A percentile compares a stretch with the other conserved stretches of the same genome.
phyloP scores from a whole-genome alignment of 2,329 filamentous ascomycete species.

The Phoma herbarum region DNA sequence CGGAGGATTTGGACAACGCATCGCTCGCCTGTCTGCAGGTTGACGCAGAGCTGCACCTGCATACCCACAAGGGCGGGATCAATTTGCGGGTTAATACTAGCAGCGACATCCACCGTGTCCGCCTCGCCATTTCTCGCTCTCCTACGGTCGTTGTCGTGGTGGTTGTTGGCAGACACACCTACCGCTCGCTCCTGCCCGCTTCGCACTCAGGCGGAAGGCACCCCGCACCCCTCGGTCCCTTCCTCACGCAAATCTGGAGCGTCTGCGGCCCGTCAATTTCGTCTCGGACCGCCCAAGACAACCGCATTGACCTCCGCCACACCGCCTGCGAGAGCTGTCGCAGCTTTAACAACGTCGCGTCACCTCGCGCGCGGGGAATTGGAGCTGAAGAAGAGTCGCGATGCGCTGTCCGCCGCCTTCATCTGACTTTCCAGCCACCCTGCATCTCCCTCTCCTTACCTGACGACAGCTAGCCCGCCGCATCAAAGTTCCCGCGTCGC shows the following conservation, averaged over 20 bases:
- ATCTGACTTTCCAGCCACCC: conserved; percentile 44
- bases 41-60: conserved; percentile 53
- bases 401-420: conserved; percentile 50
- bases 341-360: conserved; percentile 40
- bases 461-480: conserved; percentile 48
- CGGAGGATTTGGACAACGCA: conserved; percentile 45
- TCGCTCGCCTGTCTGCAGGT: conserved; percentile 50
- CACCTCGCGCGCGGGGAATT: conserved; percentile 38
- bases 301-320: conserved; percentile 50
- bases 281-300: conserved; percentile 43
- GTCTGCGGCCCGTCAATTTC: conserved; percentile 32
- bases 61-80: conserved; percentile 45
- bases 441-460: conserved; percentile 42
- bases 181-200: conserved; percentile 8
- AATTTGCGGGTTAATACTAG: conserved; percentile 47
- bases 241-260: conserved; percentile 31
- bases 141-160: conserved; percentile 25
- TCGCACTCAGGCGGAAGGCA: conserved; percentile 22
- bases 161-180: conserved; percentile 15
- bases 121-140: conserved; percentile 39
- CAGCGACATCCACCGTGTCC: conserved; percentile 36
- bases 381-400: conserved; percentile 46
- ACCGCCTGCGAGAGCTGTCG: conserved; percentile 49
- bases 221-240: conserved; percentile 22
- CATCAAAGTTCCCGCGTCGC: conserved; percentile 43